Percentiles rank a stretch among this genome's conserved stretches.
Evolutionary conservation across 2,329 filamentous ascomycete genomes (phyloP).

Genomic region (Fusarium sp.): DNA sequence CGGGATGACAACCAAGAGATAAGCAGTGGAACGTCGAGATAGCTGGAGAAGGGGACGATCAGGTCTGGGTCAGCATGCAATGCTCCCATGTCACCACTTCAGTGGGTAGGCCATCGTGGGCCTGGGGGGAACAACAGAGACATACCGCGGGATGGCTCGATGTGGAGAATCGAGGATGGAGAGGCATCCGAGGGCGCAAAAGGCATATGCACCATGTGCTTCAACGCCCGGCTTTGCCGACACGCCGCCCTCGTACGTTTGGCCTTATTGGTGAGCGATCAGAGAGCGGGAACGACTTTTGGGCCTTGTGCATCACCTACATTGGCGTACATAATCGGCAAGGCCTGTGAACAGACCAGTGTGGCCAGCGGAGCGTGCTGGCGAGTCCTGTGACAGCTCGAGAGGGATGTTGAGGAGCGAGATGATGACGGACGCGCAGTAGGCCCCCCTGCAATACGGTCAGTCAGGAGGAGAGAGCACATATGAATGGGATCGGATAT

Average conservation of each 20-base stretch:
- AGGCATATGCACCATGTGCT: conserved; percentile 96
- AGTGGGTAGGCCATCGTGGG: conserved; percentile 44
- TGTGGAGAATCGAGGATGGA: conserved; percentile 86
- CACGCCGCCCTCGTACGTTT: conserved; percentile 96
- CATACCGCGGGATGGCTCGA: conserved; percentile 78
- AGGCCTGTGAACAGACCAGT: conserved; percentile 77
- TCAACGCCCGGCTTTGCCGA: conserved; percentile 87
- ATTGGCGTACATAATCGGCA: conserved; percentile 82
- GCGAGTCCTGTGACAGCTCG: conserved; percentile 78
- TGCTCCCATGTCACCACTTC: conserved; percentile 45
- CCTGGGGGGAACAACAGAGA: conserved; percentile 28
- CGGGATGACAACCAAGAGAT: conserved; percentile 90
- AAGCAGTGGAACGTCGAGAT: conserved; percentile 81
- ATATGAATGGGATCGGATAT: neutral
- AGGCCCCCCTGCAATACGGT: conserved; percentile 76
- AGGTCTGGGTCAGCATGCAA: conserved; percentile 50
- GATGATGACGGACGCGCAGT: conserved; percentile 88
- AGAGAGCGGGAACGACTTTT: conserved; percentile 24
- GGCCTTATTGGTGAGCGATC: conserved; percentile 64
- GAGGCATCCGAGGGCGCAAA: conserved; percentile 91
- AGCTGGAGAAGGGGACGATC: conserved; percentile 58
- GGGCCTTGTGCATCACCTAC: conserved; percentile 63
- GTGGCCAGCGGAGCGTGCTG: conserved; percentile 72
- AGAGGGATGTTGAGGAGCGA: conserved; percentile 86
- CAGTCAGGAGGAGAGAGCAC: conserved; percentile 20